Evolutionary conservation across 2,329 filamentous ascomycete genomes (phyloP).

Genomic region (Apiospora koreana): DNA sequence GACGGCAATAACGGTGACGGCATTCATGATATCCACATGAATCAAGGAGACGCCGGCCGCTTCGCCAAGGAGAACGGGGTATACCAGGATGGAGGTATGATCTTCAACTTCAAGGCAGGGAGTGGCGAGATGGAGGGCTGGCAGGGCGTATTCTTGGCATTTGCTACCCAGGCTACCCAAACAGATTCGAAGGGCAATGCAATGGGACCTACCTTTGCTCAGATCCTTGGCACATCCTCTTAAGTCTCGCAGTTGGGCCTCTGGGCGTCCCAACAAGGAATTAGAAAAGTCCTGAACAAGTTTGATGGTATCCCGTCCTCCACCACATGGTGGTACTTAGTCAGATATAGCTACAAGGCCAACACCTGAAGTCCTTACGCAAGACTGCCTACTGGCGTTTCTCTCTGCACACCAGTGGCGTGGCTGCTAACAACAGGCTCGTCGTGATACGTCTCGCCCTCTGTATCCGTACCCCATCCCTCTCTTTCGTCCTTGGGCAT

Average conservation of each 20-base stretch:
- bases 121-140: background rate
- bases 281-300: background rate
- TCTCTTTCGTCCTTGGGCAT: slow-evolving; percentile 11
- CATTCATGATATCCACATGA: slow-evolving; percentile 9
- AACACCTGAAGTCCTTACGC: background rate
- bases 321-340: background rate
- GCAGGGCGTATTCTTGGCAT: slow-evolving; percentile 4
- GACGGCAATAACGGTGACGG: background rate
- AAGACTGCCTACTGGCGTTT: background rate
- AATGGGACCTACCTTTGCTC: background rate
- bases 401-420: background rate
- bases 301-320: no score
- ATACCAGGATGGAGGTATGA: background rate
- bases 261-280: background rate
- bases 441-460: background rate
- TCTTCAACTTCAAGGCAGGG: background rate
- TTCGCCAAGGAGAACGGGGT: slow-evolving; percentile 4
- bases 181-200: slow-evolving; percentile 2
- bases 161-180: slow-evolving; percentile 7
- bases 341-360: background rate
- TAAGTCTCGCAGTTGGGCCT: background rate
- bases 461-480: slow-evolving; percentile 6
- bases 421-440: background rate
- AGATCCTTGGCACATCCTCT: background rate
- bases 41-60: background rate